phyloP scores from a whole-genome alignment of 192 early-diverging fungal species.

The Coemansia biformis region DNA sequence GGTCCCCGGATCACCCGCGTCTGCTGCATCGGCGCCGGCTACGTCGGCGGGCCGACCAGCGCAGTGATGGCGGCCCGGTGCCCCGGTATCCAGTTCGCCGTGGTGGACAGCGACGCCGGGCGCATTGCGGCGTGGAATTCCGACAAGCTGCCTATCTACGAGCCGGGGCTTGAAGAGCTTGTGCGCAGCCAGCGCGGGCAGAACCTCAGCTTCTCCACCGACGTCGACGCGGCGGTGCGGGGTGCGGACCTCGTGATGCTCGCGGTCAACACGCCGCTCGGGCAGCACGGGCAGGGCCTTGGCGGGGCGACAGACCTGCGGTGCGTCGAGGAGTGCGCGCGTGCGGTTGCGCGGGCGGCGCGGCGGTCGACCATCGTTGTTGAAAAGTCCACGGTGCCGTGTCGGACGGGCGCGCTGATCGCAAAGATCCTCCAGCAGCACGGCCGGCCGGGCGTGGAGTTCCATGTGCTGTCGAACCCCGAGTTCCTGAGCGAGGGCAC shows the following conservation, averaged over 20 bases:
- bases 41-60: slow-evolving; percentile 91
- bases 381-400: slow-evolving; percentile 93
- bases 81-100: slow-evolving; percentile 81
- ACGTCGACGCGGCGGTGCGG: slow-evolving; percentile 70
- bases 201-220: slow-evolving; percentile 85
- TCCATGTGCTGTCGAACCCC: slow-evolving; percentile 88
- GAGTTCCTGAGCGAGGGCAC: slow-evolving; percentile 96
- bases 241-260: slow-evolving; percentile 87
- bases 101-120: slow-evolving; percentile 74
- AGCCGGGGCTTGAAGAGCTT: slow-evolving; percentile 84
- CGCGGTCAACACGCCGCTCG: slow-evolving; percentile 89
- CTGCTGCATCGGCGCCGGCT: slow-evolving; percentile 94
- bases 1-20: no score
- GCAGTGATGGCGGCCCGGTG: slow-evolving; percentile 90
- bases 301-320: slow-evolving; percentile 78
- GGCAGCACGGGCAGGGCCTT: slow-evolving; percentile 58
- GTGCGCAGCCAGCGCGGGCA: slow-evolving; percentile 65
- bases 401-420: slow-evolving; percentile 81
- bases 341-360: slow-evolving; percentile 76
- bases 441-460: slow-evolving; percentile 58
- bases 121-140: slow-evolving; percentile 92
- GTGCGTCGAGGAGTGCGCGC: slow-evolving; percentile 68
- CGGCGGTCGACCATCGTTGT: slow-evolving; percentile 82
- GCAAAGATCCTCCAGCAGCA: slow-evolving; percentile 74
- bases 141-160: slow-evolving; percentile 79